Conservation (phyloP, 805 yeast species). For the Suhomyces kilbournensis region DNA sequence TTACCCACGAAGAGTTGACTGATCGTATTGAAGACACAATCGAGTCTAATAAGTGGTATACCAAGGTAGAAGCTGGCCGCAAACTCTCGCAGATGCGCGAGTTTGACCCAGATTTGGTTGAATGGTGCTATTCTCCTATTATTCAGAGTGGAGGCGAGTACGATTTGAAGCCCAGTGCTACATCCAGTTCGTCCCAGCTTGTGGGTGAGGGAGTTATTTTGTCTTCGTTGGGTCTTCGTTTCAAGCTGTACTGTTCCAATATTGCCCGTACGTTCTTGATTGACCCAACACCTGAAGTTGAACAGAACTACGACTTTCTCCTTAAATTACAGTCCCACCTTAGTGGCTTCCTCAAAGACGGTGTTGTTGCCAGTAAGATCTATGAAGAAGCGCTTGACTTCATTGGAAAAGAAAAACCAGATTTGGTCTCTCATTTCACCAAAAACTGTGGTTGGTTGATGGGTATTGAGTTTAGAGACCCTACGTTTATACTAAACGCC, state of each 20-base stretch:
- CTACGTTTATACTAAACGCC: slow-evolving; percentile 65
- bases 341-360: slow-evolving; percentile 54
- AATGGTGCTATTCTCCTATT: slow-evolving; percentile 93
- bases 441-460: slow-evolving; percentile 84
- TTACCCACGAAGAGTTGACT: slow-evolving; percentile 68
- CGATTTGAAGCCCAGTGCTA: slow-evolving; percentile 81
- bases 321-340: slow-evolving; percentile 66
- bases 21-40: slow-evolving; percentile 78
- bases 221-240: slow-evolving; percentile 81
- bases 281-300: slow-evolving; percentile 81
- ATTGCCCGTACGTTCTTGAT: slow-evolving; percentile 84
- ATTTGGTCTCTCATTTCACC: slow-evolving; percentile 59
- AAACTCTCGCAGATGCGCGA: slow-evolving; percentile 51
- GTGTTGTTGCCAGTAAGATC: slow-evolving; percentile 62
- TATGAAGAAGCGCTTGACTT: slow-evolving; percentile 61
- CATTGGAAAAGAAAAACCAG: slow-evolving; percentile 58
- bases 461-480: slow-evolving; percentile 87
- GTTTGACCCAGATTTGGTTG: slow-evolving; percentile 72
- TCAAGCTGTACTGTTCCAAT: slow-evolving; percentile 85
- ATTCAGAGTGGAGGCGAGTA: slow-evolving; percentile 84
- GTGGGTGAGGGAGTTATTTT: slow-evolving; percentile 74
- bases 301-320: slow-evolving; percentile 73
- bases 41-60: slow-evolving; percentile 68
- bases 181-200: slow-evolving; percentile 61
- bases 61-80: slow-evolving; percentile 49